phyloP scores from a whole-genome alignment of 148 eudicot genomes.

The Rhododendron kiyosumense region DNA sequence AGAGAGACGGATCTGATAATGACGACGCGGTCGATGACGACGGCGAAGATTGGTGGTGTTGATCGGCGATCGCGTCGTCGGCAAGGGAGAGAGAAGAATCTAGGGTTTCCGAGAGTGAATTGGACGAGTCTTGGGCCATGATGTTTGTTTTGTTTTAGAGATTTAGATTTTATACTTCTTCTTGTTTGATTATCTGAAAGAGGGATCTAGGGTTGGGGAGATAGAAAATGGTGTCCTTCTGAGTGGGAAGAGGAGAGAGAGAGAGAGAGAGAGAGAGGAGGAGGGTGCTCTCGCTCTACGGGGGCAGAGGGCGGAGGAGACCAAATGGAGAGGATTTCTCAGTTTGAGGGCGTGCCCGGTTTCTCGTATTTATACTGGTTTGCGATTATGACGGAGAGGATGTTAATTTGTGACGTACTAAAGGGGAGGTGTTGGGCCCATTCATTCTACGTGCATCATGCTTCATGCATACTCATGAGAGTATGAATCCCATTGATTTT shows the following conservation, averaged over 20 bases:
- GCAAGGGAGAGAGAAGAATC: constrained; percentile 18
- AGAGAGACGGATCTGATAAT: constrained; percentile 30
- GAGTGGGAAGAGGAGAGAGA: neutral
- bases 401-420: neutral
- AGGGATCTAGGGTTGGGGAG: constrained; percentile 8
- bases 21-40: neutral
- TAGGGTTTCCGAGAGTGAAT: constrained; percentile 21
- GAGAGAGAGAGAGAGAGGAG: neutral
- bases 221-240: constrained; percentile 7
- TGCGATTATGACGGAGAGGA: neutral
- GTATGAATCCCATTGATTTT: neutral
- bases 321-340: constrained; percentile 23
- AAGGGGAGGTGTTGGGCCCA: neutral
- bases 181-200: constrained; percentile 7
- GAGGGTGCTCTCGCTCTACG: constrained; percentile 1
- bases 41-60: neutral
- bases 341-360: neutral
- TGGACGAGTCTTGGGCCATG: constrained; percentile 23
- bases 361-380: neutral
- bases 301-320: neutral
- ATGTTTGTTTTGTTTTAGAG: neutral
- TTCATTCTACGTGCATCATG: neutral
- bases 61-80: neutral
- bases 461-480: neutral
- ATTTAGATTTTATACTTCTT: neutral